Conservation (phyloP, 139 green algal species). For the Dunaliella primolecta region DNA sequence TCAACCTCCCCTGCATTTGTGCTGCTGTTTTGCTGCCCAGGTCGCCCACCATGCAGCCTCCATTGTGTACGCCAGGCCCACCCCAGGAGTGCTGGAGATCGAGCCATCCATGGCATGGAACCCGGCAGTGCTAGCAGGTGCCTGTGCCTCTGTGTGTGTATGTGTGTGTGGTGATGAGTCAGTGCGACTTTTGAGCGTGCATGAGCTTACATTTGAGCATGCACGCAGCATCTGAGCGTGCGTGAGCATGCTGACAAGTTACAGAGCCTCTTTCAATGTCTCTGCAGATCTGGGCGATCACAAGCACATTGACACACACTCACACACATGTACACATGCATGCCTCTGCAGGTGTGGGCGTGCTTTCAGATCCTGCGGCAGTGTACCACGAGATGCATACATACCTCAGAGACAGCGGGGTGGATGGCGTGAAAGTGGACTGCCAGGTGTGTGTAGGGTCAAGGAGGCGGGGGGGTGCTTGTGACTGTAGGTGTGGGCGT, state of each 20-base stretch:
- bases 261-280: too few species aligned
- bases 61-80: constrained; percentile 11
- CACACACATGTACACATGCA: background rate
- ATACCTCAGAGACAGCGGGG: constrained; percentile 74
- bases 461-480: too few species aligned
- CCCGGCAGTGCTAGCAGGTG: constrained; percentile 52
- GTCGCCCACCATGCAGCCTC: background rate
- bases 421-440: constrained; percentile 92
- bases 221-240: background rate
- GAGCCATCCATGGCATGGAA: constrained; percentile 82
- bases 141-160: background rate
- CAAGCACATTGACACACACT: background rate
- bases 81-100: constrained; percentile 55
- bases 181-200: background rate
- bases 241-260: background rate
- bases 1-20: constrained; percentile 7
- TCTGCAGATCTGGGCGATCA: too few species aligned
- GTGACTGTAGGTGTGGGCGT: too few species aligned
- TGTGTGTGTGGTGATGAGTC: background rate
- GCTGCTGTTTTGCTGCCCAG: background rate
- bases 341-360: constrained; percentile 72
- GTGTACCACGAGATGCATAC: constrained; percentile 91
- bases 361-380: constrained; percentile 52
- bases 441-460: constrained; percentile 41
- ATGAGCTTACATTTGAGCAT: background rate